Base-by-base conservation (phyloP, 768 basidiomycete species). In the Termitomyces sp. region DNA sequence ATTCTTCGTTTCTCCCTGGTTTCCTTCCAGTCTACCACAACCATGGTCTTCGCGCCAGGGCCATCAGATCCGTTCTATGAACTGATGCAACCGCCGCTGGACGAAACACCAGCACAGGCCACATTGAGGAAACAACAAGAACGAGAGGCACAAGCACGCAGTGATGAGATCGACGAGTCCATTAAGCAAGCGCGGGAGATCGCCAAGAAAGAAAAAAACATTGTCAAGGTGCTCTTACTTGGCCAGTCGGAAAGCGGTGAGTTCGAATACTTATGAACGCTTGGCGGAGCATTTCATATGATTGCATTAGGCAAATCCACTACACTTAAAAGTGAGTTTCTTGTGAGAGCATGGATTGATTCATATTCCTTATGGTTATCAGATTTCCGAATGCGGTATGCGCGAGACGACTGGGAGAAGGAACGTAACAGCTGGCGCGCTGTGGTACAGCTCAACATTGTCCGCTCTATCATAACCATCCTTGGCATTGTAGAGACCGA, bases 361-460 rank as follows among this genome's bases (percentile, higher is more conserved):
- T 18, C 6, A 32, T 52, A 16, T 43, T 27, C 5, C 29, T 1
- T 13, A 4, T 41, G 36, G 18, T 8, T 51, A 27, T 18, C 53
- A 90, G 88, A 89, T 70, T 88, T 90, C 63, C 87, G 87, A 57
- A 82, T 90, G 76, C 78, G 79, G 41, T 90, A 83, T 67, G 81
- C 85, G 6, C 74, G 71, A 29, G 74, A 77, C 1, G 82, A 83
- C 58, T 90, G 87, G 86, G 75, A 76, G 52, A 73, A 74, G 47
- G 90, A 92, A 64, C 85, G 88, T 24, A 72, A 78, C 20, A 84
- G 86, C 44, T 92, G 90, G 90, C 82, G 86, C 22, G 76, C 84
- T 0, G 86, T 92, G 56, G 81, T 92, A 13, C 89, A 90, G 60
- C 84, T 92, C 54, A 92, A 92, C 69, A 79, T 92, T 62, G 82